These are phyloP conservation scores for Claviceps purpurea DNA, from an alignment of 2,329 filamentous ascomycete genomes.

Conservation along the genomic window DNA sequence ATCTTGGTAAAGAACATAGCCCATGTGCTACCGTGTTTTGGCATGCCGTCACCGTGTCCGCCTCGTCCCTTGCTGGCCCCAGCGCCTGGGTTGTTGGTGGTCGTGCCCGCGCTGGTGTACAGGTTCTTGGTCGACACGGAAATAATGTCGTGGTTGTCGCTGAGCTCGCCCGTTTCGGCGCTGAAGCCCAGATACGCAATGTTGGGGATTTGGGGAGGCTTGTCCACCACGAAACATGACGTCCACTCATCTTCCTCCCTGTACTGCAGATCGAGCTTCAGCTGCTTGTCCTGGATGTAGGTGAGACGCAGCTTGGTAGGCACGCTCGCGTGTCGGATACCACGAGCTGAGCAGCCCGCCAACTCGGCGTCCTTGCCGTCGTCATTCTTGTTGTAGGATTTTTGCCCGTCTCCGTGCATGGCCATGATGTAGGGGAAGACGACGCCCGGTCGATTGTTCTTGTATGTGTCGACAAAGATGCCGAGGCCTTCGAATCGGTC, in stretches of 20 bases:
- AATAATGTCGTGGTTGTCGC: conserved; percentile 96
- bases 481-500: conserved; percentile 91
- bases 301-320: conserved; percentile 81
- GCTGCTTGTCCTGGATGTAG: conserved; percentile 90
- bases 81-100: conserved; percentile 20
- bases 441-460: conserved; percentile 93
- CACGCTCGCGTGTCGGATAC: conserved; percentile 65
- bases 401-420: conserved; percentile 89
- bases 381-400: conserved; percentile 78
- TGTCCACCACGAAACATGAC: conserved; percentile 66
- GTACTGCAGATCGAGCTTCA: conserved; percentile 88
- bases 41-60: conserved; percentile 18
- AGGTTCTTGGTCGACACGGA: conserved; percentile 76
- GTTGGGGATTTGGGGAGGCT: conserved; percentile 63
- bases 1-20: conserved; percentile 65
- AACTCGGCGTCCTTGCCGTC: conserved; percentile 91
- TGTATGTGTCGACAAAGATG: conserved; percentile 97
- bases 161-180: conserved; percentile 89
- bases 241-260: conserved; percentile 82
- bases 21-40: conserved; percentile 38
- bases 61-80: conserved; percentile 23
- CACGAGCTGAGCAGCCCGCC: conserved; percentile 87
- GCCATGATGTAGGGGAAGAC: conserved; percentile 98
- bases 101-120: conserved; percentile 45
- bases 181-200: conserved; percentile 65